Conservation (phyloP, 257 asterid genomes). For the Nicotiana tabacum region DNA sequence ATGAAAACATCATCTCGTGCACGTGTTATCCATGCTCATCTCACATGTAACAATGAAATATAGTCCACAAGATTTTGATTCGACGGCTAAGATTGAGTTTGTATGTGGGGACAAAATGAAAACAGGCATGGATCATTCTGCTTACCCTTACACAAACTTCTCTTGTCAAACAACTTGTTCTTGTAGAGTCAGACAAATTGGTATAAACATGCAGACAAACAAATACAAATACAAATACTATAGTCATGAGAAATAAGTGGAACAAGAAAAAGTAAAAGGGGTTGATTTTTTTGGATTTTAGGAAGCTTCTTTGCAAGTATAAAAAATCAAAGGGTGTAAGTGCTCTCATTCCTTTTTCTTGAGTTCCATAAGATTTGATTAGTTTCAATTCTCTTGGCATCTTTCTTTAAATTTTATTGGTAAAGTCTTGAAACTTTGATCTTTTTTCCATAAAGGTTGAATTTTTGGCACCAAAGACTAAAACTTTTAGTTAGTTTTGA, state of each 20-base stretch:
- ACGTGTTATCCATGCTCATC: not conserved
- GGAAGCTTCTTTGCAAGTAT: constrained; percentile 22
- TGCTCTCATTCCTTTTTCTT: constrained; percentile 19
- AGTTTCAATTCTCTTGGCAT: constrained; percentile 16
- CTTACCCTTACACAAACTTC: not conserved
- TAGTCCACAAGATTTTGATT: not conserved
- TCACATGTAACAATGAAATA: not conserved
- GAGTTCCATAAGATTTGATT: constrained; percentile 21
- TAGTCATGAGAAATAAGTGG: not conserved
- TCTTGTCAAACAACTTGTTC: constrained; percentile 2
- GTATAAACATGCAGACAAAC: not conserved
- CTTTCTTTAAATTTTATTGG: no score
- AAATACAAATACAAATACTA: not conserved
- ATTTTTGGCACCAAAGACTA: constrained; percentile 1
- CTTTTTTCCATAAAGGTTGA: constrained; percentile 16
- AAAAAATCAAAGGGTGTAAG: constrained; percentile 22
- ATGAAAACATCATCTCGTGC: not conserved
- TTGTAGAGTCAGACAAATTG: constrained; percentile 18
- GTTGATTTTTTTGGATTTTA: not conserved
- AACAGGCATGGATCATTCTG: not conserved
- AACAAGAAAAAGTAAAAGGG: constrained; percentile 8
- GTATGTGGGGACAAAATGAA: not conserved
- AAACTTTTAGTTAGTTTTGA: constrained; percentile 26
- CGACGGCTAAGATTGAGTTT: not conserved
- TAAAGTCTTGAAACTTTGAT: constrained; percentile 27